These are phyloP conservation scores for Ophiostoma novo-ulmi DNA, from an alignment of 2,329 filamentous ascomycete genomes.

Conservation along the genomic window DNA sequence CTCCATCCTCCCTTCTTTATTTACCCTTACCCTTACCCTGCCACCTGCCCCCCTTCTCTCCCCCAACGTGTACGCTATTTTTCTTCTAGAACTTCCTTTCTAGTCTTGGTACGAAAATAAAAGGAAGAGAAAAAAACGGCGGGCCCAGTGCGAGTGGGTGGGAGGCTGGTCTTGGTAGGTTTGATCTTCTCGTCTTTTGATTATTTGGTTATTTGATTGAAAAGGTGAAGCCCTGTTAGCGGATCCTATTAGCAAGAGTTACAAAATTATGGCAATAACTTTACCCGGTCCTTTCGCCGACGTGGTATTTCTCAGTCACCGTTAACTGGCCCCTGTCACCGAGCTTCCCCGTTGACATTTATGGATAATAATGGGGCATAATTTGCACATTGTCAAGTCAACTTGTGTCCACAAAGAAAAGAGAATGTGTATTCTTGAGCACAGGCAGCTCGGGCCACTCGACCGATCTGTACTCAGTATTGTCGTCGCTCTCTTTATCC, in stretches of 20 bases:
- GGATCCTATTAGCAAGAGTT: background rate
- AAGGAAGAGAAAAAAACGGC: background rate
- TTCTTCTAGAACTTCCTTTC: slow-evolving; percentile 14
- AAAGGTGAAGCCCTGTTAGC: background rate
- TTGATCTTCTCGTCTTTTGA: too few relatives aligned
- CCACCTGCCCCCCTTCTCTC: background rate
- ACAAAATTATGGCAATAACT: background rate
- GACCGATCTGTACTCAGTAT: background rate
- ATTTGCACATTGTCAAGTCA: too few relatives aligned
- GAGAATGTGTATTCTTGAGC: background rate
- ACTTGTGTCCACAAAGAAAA: background rate
- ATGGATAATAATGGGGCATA: background rate
- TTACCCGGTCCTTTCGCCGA: slow-evolving; percentile 11
- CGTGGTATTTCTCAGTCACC: slow-evolving; percentile 1
- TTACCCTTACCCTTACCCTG: background rate
- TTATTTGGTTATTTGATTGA: background rate
- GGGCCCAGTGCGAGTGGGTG: background rate
- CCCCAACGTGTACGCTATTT: background rate
- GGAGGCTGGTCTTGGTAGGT: background rate
- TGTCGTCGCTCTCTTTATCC: background rate
- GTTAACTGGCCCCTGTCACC: slow-evolving; percentile 3
- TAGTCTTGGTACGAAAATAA: background rate
- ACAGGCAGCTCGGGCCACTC: background rate
- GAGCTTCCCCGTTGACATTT: background rate
- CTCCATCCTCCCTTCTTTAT: too few relatives aligned